Base-by-base conservation (phyloP, 1,139 yeast genomes). In the Hyphopichia burtonii region DNA sequence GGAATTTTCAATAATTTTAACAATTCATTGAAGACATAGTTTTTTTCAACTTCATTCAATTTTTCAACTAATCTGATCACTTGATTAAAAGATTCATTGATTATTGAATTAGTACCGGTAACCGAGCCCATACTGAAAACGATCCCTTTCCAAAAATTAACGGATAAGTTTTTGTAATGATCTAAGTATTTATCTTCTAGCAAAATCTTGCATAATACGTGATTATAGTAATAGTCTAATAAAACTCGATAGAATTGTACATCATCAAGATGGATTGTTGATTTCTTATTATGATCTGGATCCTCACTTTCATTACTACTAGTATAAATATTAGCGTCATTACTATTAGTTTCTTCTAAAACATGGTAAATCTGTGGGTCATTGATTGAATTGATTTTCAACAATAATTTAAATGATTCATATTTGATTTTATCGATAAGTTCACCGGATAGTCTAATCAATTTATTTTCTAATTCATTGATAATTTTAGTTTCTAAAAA, bases 91-190 rank as follows among this genome's bases (percentile, higher is more conserved):
- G 85, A 68, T 4, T 62, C 56, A 31, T 73, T 70, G 4, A 82
- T 66, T 14, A 79, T 68, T 1, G 60, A 51, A 38, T 74, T 77
- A 11, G 79, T 71, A 0, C 86, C 83, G 20, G 80, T 75, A 10
- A 71, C 49, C 0, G 89, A 84, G 2, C 90, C 94, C 9, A 74
- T 72, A n/a, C 83, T 73, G 46, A 74, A 72, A 0, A 71, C 58
- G 38, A 74, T 65, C 0, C 93, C 91, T 51, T 60, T 71, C 80
- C 83, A 75, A 47, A 84, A 79, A 41, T 66, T 73, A 2, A 43
- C 22, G 1, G 66, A 55, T 0, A 56, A 39, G 16, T 52, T 54
- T 10, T 49, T 49, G 17, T 38, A 41, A 12, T 43, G 38, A 9
- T 45, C 45, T 42, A 55, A 31, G 25, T 42, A 41, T 44, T 54